These are phyloP conservation scores for Durusdinium trenchii DNA, from an alignment of 73 alveolate genomes.

Conservation along the genomic window DNA sequence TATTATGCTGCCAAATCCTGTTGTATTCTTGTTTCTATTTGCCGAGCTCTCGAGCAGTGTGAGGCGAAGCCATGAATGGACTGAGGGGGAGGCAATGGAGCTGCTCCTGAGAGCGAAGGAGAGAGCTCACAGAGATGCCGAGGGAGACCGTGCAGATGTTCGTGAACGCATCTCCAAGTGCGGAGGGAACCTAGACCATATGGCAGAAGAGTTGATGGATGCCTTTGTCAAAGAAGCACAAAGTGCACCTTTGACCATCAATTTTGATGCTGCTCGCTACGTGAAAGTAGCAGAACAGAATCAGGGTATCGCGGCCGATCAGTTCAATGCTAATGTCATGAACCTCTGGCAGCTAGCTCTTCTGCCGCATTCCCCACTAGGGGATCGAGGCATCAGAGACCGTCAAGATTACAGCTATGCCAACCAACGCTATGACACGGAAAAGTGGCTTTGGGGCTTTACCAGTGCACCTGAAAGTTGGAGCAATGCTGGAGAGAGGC, in stretches of 20 bases:
- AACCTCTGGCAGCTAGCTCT: slow-evolving; percentile 9
- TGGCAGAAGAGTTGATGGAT: background rate
- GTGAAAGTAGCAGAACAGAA: background rate
- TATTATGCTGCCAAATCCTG: too few species aligned
- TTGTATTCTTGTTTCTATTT: too few species aligned
- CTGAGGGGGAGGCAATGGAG: background rate
- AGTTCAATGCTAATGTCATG: background rate
- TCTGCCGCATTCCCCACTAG: slow-evolving; percentile 2
- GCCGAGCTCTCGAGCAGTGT: too few species aligned
- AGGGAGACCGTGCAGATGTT: background rate
- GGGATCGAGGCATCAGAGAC: background rate
- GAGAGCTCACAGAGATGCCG: background rate
- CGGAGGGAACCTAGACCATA: background rate
- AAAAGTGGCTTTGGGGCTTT: slow-evolving; percentile 17
- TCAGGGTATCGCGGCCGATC: background rate
- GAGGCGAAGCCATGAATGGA: too few species aligned
- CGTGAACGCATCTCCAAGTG: background rate
- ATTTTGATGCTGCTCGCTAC: background rate
- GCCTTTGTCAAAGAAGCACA: background rate
- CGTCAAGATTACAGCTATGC: slow-evolving; percentile 25
- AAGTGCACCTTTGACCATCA: slow-evolving; percentile 25
- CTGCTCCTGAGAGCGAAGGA: background rate
- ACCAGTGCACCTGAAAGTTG: background rate
- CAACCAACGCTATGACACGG: slow-evolving; percentile 27
- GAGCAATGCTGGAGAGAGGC: slow-evolving; percentile 11